Evolutionary conservation across 2,329 filamentous ascomycete species (phyloP).

Genomic region (Epichloe hybrida): DNA sequence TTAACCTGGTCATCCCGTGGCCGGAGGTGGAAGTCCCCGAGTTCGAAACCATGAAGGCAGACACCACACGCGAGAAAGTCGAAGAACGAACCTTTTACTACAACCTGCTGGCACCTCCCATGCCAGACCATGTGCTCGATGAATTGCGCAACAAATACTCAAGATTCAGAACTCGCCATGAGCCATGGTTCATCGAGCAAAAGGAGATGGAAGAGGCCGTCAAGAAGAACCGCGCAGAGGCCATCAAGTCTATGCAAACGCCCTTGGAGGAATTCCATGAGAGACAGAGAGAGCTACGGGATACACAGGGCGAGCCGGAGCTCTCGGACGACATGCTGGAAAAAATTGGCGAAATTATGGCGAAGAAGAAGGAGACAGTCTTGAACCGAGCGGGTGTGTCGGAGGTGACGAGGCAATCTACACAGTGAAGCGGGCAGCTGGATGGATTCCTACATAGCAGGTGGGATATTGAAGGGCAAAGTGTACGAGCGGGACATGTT

Average conservation of each 20-base stretch:
- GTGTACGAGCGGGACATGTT: background rate
- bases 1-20: conserved; percentile 66
- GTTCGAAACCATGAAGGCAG: conserved; percentile 41
- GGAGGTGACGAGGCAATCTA: conserved; percentile 13
- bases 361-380: conserved; percentile 33
- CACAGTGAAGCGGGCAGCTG: background rate
- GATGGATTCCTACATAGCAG: too few relatives aligned
- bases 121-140: conserved; percentile 66
- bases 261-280: conserved; percentile 47
- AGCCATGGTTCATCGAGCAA: conserved; percentile 54
- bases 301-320: conserved; percentile 39
- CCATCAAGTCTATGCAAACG: conserved; percentile 31
- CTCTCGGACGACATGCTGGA: conserved; percentile 46
- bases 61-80: conserved; percentile 65
- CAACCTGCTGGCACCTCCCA: conserved; percentile 62
- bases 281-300: conserved; percentile 36
- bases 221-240: conserved; percentile 22
- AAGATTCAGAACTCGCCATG: conserved; percentile 68
- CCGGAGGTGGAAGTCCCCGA: conserved; percentile 41
- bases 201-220: conserved; percentile 45
- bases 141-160: conserved; percentile 78
- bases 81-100: conserved; percentile 68
- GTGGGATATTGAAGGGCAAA: background rate
- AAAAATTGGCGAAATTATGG: conserved; percentile 49
- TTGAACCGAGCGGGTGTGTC: conserved; percentile 25